A percentile compares a stretch with the other conserved stretches of the same genome.
Conservation (phyloP, 768 basidiomycete genomes). For the Mycena epipterygia region DNA sequence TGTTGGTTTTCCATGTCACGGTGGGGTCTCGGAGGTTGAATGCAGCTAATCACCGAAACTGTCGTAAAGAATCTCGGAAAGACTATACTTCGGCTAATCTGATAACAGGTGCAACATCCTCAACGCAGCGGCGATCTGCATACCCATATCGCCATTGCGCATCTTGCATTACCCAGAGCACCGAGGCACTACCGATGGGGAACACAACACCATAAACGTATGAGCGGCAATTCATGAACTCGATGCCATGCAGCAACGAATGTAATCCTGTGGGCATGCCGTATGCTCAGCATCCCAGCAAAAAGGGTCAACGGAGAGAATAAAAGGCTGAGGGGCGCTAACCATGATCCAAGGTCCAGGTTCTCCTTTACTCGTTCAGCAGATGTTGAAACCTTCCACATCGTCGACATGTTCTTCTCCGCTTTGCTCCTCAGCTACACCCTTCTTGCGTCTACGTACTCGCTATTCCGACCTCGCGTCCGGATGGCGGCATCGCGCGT, state of each 20-base stretch:
- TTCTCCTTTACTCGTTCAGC: conserved; percentile 1
- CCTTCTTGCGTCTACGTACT: conserved; percentile 3
- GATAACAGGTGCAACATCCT: not conserved
- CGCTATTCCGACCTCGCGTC: not conserved
- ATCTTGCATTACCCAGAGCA: not conserved
- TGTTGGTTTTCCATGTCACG: conserved; percentile 9
- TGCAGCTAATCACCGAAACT: conserved; percentile 11
- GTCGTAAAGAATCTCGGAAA: conserved; percentile 7
- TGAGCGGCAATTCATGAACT: not conserved
- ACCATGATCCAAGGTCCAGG: not conserved
- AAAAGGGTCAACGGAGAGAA: not conserved
- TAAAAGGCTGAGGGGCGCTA: not conserved
- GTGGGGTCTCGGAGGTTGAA: not conserved
- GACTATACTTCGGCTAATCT: not conserved
- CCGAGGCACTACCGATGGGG: conserved; percentile 4
- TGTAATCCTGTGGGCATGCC: not conserved
- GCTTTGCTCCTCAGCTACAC: conserved; percentile 8
- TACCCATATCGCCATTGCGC: not conserved
- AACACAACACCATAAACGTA: conserved; percentile 1
- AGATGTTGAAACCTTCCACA: conserved; percentile 3
- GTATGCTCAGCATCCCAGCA: not conserved
- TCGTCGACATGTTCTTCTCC: conserved; percentile 11
- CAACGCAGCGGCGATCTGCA: conserved; percentile 9
- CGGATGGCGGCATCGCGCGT: not conserved
- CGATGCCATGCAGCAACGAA: not conserved